A percentile compares a stretch with the other conserved stretches of the same genome.
These are phyloP conservation scores for Trichophyton mentagrophytes DNA, from an alignment of 2,329 filamentous ascomycete genomes.

Conservation along the genomic window DNA sequence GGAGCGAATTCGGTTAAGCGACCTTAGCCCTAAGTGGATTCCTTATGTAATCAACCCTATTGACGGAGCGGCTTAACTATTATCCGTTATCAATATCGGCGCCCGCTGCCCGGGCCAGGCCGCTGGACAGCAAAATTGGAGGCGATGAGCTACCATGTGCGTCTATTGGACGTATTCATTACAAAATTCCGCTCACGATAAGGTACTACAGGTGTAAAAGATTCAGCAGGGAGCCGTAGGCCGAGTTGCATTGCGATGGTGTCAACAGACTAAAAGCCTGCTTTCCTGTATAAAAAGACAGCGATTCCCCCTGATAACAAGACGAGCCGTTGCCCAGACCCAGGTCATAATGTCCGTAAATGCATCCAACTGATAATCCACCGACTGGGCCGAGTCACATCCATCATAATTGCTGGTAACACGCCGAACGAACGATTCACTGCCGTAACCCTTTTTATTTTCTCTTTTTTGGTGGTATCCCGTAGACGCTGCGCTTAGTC, in stretches of 20 bases:
- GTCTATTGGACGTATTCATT: no score
- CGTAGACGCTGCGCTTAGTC: constrained; percentile 35
- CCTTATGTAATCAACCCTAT: constrained; percentile 7
- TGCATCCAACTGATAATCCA: neutral
- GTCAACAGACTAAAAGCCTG: neutral
- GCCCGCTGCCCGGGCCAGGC: no score
- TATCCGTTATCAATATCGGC: neutral
- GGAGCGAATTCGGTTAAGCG: constrained; percentile 32
- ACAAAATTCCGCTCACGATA: no score
- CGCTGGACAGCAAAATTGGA: neutral
- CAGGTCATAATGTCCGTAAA: neutral
- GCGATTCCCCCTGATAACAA: neutral
- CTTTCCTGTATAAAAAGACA: neutral
- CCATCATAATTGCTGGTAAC: neutral
- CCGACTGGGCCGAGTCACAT: neutral
- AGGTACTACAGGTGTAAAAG: neutral
- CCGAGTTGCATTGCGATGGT: neutral
- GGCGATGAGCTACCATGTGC: neutral
- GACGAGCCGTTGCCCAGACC: neutral
- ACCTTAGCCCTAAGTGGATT: constrained; percentile 25
- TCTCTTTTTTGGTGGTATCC: neutral
- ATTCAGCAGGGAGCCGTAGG: neutral
- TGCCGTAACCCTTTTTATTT: neutral
- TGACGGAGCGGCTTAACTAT: neutral
- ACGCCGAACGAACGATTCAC: neutral